Conservation (phyloP, 305 asterid species). For the Fraxinus sp. region DNA sequence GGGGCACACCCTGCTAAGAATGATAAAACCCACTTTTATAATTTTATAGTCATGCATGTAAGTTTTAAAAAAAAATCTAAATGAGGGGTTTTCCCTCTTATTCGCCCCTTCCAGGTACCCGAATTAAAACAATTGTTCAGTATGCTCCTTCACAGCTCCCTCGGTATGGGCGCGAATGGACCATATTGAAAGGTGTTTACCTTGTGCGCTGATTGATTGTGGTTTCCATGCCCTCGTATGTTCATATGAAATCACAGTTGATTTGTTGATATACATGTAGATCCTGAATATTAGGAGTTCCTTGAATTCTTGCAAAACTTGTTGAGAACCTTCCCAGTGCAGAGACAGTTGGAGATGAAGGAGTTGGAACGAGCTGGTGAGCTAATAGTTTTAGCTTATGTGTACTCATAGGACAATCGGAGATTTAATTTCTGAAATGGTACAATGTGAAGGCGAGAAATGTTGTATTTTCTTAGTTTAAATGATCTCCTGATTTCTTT, state of each 20-base stretch:
- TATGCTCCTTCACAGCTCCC: conserved; percentile 76
- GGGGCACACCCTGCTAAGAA: background rate
- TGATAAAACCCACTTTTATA: background rate
- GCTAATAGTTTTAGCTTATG: background rate
- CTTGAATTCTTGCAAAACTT: background rate
- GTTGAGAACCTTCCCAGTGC: background rate
- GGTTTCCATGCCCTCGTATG: conserved; percentile 22
- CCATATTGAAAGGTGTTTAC: conserved; percentile 64
- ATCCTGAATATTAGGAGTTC: conserved; percentile 51
- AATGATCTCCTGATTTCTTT: too few relatives aligned
- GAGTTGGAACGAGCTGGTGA: background rate
- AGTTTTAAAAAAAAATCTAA: too few relatives aligned
- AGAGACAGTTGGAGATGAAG: background rate
- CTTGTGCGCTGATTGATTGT: conserved; percentile 16
- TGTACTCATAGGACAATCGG: background rate
- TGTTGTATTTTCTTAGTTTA: too few relatives aligned
- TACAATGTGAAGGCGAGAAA: background rate
- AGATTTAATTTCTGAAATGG: background rate
- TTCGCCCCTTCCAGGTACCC: conserved; percentile 60
- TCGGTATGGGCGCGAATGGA: conserved; percentile 67
- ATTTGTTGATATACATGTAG: conserved; percentile 52
- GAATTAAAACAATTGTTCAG: conserved; percentile 67
- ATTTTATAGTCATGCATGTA: too few relatives aligned
- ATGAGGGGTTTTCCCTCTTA: too few relatives aligned
- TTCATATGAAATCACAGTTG: conserved; percentile 28